Evolutionary conservation across 495 filamentous ascomycete genomes (phyloP), one percentile per base, ranked within the genome.

Genomic region (Lichina pygmaea): DNA sequence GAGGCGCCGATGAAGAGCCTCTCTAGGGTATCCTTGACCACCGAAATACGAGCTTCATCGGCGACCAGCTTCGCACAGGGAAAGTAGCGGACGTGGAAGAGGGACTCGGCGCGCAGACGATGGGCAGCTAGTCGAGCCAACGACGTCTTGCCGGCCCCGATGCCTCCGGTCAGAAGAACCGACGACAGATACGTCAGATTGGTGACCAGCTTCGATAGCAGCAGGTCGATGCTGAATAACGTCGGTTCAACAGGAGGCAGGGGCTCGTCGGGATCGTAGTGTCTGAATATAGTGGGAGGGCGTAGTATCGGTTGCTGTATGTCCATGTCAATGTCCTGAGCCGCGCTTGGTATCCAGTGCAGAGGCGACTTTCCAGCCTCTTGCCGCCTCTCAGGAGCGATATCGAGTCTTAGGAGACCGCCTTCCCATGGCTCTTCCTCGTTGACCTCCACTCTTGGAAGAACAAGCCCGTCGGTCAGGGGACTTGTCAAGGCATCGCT

Each of bases 131-230:
- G 58, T 13, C 71, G 68, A 8, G 70, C 65, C 16, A 94, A 66
- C 2, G 73, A 72, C 11, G 82, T 80, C 62, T 97, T 97, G 37
- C 89, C 89, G 34, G 84, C 71, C 2, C 91, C 86, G 37, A 91
- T 71, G 6, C 81, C 82, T 31, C 89, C 89, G 0, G 83, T 83
- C 38, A 97, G 55, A 15, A 97, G 65, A 7, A 93, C 78, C 0
- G 91, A 94, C 0, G 85, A 93, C 46, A 78, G 73, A 47, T 91
- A 81, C 2, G 73, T 72, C 11, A 97, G 60, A 50, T 85, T 77
- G 10, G 67, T 70, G 17, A 70, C 61, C 16, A 89, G 62, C 50
- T 86, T 71, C 5, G 66, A 62, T 37, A 86, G 72, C 0, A 91
- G 60, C 2, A 64, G 59, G 51, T 93, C 86, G 46, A 97, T 82